These are phyloP conservation scores for Radiomyces spectabilis DNA, from an alignment of 192 early-diverging fungal genomes.

Conservation along the genomic window DNA sequence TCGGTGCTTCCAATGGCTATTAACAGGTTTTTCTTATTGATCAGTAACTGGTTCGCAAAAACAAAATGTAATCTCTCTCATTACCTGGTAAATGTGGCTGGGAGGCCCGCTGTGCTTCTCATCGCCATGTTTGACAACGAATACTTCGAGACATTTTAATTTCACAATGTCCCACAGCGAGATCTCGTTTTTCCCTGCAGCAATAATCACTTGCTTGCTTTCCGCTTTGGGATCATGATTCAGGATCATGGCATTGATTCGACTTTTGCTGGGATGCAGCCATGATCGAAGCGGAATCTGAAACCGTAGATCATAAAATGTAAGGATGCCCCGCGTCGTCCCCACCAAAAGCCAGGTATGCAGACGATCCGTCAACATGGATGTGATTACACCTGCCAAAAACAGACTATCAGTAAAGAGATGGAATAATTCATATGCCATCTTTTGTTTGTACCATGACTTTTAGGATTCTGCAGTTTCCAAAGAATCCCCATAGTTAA, in stretches of 20 bases:
- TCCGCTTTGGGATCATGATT: constrained; percentile 39
- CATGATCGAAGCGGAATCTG: constrained; percentile 60
- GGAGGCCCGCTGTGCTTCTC: constrained; percentile 36
- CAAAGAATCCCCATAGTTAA: constrained; percentile 63
- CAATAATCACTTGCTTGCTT: constrained; percentile 48
- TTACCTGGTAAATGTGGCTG: constrained; percentile 42
- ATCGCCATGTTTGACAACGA: constrained; percentile 49
- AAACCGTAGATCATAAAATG: constrained; percentile 77
- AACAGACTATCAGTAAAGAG: background rate
- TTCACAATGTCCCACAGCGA: constrained; percentile 77
- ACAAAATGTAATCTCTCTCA: constrained; percentile 23
- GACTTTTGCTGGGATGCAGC: constrained; percentile 61
- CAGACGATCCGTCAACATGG: constrained; percentile 54
- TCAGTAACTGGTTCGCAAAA: no score
- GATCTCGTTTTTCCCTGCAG: constrained; percentile 67
- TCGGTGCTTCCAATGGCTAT: constrained; percentile 28
- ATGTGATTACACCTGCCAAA: constrained; percentile 53
- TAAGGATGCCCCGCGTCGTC: constrained; percentile 68
- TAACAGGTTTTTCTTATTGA: no score
- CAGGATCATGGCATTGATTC: constrained; percentile 49
- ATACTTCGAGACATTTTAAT: constrained; percentile 64
- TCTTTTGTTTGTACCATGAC: constrained; percentile 34
- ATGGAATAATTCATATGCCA: background rate
- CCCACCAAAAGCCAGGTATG: constrained; percentile 66
- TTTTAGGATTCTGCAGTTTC: constrained; percentile 46